Conservation (phyloP, 148 eudicot genomes). For the Tetragonia tetragonoides region DNA sequence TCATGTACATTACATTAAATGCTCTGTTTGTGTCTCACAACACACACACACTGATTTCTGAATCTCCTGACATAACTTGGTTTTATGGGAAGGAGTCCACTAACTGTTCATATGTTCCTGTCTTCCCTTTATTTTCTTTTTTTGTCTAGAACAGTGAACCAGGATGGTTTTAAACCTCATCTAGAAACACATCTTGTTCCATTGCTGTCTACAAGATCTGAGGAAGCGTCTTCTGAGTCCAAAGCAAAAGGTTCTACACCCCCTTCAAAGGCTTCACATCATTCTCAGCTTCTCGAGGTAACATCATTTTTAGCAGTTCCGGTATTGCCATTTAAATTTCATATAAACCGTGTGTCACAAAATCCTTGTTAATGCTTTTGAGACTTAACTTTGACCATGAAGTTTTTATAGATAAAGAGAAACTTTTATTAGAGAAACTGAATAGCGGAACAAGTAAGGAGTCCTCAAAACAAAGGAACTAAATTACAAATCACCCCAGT, state of each 20-base stretch:
- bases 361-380: too few species aligned
- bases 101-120: conserved; percentile 7
- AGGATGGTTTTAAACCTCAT: conserved; percentile 95
- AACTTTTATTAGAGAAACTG: too few species aligned
- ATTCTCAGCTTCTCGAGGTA: conserved; percentile 88
- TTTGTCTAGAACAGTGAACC: conserved; percentile 70
- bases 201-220: conserved; percentile 61
- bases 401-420: too few species aligned
- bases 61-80: too few species aligned
- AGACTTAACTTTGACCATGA: too few species aligned
- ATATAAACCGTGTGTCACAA: background rate
- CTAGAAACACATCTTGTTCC: conserved; percentile 93
- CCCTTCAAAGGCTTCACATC: conserved; percentile 58
- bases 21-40: background rate
- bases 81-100: background rate
- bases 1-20: background rate
- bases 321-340: background rate
- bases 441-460: too few species aligned
- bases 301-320: conserved; percentile 12
- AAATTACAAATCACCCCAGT: too few species aligned
- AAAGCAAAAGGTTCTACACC: conserved; percentile 44
- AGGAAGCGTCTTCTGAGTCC: conserved; percentile 44
- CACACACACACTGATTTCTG: too few species aligned
- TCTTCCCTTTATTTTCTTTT: conserved; percentile 12
- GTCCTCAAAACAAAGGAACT: too few species aligned